phyloP scores from a whole-genome alignment of 1,284 basidiomycete genomes.

The Ceratobasidium theobromae region DNA sequence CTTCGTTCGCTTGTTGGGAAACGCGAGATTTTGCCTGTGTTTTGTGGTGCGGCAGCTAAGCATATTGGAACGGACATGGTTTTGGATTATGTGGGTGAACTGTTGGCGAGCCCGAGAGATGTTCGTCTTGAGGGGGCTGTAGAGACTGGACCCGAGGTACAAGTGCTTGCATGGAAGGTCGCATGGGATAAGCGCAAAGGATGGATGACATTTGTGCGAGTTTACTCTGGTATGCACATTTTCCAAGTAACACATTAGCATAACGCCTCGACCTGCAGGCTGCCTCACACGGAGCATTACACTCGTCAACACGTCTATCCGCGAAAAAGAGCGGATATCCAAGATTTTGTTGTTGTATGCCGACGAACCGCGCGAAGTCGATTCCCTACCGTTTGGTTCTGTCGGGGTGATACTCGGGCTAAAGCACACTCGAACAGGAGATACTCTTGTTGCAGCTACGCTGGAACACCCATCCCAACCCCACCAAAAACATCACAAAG shows the following conservation, averaged over 20 bases:
- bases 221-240: constrained; percentile 71
- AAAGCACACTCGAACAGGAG: constrained; percentile 83
- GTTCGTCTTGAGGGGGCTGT: constrained; percentile 46
- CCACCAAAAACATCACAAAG: constrained; percentile 5
- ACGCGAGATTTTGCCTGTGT: constrained; percentile 71
- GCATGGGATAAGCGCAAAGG: constrained; percentile 80
- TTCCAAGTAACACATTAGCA: not conserved
- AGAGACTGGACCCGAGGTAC: constrained; percentile 43
- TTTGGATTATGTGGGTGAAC: constrained; percentile 77
- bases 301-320: constrained; percentile 68
- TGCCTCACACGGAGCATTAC: constrained; percentile 64
- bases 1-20: constrained; percentile 68
- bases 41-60: constrained; percentile 81
- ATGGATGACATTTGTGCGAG: constrained; percentile 88
- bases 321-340: constrained; percentile 69
- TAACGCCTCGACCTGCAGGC: constrained; percentile 47
- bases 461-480: constrained; percentile 21
- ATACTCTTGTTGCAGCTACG: constrained; percentile 64
- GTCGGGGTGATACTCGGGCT: constrained; percentile 85
- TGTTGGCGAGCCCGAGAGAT: constrained; percentile 78
- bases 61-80: constrained; percentile 80
- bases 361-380: constrained; percentile 74
- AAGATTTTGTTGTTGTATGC: constrained; percentile 83
- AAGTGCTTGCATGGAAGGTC: constrained; percentile 85
- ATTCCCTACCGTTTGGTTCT: constrained; percentile 77